Evolutionary conservation across 2,329 filamentous ascomycete species (phyloP), one percentile per base, ranked within the genome.

Genomic region (Fusarium graminum): DNA sequence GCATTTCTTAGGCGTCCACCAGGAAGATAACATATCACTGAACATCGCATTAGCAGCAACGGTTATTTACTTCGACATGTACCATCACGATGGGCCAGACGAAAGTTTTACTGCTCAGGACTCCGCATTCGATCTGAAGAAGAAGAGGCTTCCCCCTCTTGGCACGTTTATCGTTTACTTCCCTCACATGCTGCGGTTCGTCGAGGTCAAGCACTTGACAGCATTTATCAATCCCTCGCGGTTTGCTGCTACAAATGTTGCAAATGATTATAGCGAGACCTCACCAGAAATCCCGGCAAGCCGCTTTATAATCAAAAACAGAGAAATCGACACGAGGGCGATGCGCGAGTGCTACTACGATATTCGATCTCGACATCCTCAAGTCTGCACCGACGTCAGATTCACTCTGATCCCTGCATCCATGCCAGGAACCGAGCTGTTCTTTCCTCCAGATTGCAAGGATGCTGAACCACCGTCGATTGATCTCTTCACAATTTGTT

Each of bases 181-280:
- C 2, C 41, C 55, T 3, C 50, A 59, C 25, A 59, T 59, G 55
- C 17, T 59, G 3, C 25, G 10, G 8, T 59, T 38, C n/a, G 50
- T 46, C 3, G 55, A 59, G 12, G 6, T 3, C 6, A 30, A 36
- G 5, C 28, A 26, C 3, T 26, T 59, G 2, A 55, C 55, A 0
- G 3, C 29, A 1, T 59, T 55, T n/a, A 16, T 59, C 2, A 41
- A 59, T 5, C 55, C 55, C 3, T 32, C 8, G 0, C 40, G 55
- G 0, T 58, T 58, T 12, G n/a, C 28, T 2, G 8, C 16, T 1
- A 3, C 2, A 6, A n/a, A 55, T n/a, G 19, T 28, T 43, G 1
- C 2, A 4, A 8, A 7, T 4, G 32, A 54, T 14, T 2, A 29
- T 22, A 6, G 17, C 9, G 2, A n/a, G 0, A n/a, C n/a, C n/a